These are phyloP conservation scores for Bipolaris zeicola DNA, from an alignment of 2,329 filamentous ascomycete genomes.

Conservation along the genomic window DNA sequence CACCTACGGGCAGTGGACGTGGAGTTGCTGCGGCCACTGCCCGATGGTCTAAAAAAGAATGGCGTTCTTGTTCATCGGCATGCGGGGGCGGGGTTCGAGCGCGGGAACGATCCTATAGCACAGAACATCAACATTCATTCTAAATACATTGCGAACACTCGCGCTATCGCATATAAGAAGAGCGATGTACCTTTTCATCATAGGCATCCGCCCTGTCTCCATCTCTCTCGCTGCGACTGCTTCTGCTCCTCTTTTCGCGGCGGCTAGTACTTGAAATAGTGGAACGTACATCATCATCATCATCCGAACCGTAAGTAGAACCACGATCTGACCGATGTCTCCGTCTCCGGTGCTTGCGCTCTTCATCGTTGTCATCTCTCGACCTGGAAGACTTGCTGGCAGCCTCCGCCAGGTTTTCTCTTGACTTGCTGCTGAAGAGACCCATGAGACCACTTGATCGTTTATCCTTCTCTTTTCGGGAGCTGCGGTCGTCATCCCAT, in stretches of 20 bases:
- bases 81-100: slow-evolving; percentile 32
- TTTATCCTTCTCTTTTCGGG: slow-evolving; percentile 49
- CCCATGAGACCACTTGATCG: slow-evolving; percentile 55
- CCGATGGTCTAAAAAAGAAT: slow-evolving; percentile 70
- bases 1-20: slow-evolving; percentile 53
- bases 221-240: slow-evolving; percentile 45
- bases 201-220: slow-evolving; percentile 43
- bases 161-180: slow-evolving; percentile 37
- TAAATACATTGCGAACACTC: slow-evolving; percentile 35
- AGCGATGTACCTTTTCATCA: slow-evolving; percentile 47
- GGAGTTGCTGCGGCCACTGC: slow-evolving; percentile 58
- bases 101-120: slow-evolving; percentile 38
- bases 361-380: slow-evolving; percentile 46
- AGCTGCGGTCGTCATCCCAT: slow-evolving; percentile 47
- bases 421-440: slow-evolving; percentile 54
- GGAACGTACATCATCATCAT: slow-evolving; percentile 44
- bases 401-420: slow-evolving; percentile 44
- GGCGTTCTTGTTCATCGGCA: slow-evolving; percentile 40
- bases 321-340: slow-evolving; percentile 49
- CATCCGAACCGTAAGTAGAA: slow-evolving; percentile 47
- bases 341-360: slow-evolving; percentile 54
- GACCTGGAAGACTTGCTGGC: slow-evolving; percentile 42
- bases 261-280: slow-evolving; percentile 43
- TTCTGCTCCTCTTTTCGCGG: slow-evolving; percentile 51
- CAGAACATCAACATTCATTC: slow-evolving; percentile 40